Percentiles rank a stretch among this genome's conserved stretches.
Conservation (phyloP, 2,329 filamentous ascomycete genomes). For the Ambrosiella xylebori region DNA sequence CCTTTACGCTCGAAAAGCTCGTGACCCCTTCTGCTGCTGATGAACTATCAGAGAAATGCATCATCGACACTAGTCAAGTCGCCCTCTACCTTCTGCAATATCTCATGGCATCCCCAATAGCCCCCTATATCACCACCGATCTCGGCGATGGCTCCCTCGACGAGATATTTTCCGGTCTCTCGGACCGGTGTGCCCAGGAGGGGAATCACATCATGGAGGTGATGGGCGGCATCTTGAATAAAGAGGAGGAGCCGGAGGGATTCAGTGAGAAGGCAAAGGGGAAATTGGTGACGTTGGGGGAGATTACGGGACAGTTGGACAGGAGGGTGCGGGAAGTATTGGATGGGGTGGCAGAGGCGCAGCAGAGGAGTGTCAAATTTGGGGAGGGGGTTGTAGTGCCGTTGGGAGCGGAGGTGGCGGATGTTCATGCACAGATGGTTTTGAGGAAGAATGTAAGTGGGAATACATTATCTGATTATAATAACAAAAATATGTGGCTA, state of each 20-base stretch:
- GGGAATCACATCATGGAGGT: neutral
- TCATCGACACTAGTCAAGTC: constrained; percentile 56
- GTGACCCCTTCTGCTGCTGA: constrained; percentile 45
- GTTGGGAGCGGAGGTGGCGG: constrained; percentile 28
- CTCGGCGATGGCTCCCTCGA: constrained; percentile 9
- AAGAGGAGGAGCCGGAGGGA: constrained; percentile 26
- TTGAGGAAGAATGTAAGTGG: constrained; percentile 14
- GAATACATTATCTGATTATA: too few species aligned
- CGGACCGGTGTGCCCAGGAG: constrained; percentile 15
- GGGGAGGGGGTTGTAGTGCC: constrained; percentile 35
- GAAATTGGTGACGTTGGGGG: constrained; percentile 40
- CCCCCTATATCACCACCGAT: constrained; percentile 36
- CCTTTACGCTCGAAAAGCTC: constrained; percentile 64
- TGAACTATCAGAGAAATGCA: constrained; percentile 63
- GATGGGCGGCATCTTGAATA: constrained; percentile 4
- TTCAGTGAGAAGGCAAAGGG: constrained; percentile 29
- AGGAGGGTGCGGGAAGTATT: constrained; percentile 45
- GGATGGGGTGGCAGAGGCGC: constrained; percentile 48
- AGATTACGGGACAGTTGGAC: constrained; percentile 34
- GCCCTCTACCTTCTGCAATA: constrained; percentile 62
- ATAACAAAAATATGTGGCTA: constrained; percentile 15
- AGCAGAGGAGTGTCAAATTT: constrained; percentile 51
- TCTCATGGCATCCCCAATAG: constrained; percentile 48
- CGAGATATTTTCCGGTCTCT: constrained; percentile 17
- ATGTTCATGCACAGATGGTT: constrained; percentile 41